A percentile compares a stretch with the other conserved stretches of the same genome.
phyloP scores from a whole-genome alignment of 441 rosid species.

The Pelargonium fulgidum region DNA sequence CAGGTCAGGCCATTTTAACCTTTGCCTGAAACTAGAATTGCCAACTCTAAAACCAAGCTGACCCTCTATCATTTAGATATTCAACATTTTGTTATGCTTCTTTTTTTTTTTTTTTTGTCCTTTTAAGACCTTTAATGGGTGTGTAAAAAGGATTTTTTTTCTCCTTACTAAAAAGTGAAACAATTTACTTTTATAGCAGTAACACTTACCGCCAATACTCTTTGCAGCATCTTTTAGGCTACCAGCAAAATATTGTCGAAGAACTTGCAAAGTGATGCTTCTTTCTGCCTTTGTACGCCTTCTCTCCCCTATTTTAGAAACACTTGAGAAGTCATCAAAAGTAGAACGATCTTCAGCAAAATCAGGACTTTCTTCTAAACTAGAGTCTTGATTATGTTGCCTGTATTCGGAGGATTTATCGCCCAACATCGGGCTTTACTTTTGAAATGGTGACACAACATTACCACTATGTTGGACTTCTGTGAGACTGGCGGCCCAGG shows the following conservation, averaged over 20 bases:
- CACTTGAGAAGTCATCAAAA: conserved; percentile 41
- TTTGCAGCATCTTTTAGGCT: conserved; percentile 90
- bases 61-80: too few relatives aligned
- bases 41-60: too few relatives aligned
- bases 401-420: conserved; percentile 23
- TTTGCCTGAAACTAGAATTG: too few relatives aligned
- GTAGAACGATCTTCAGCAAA: conserved; percentile 32
- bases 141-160: too few relatives aligned
- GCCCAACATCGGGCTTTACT: conserved; percentile 23
- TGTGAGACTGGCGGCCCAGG: conserved; percentile 24
- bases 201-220: conserved; percentile 67
- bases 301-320: conserved; percentile 40
- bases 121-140: too few relatives aligned
- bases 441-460: conserved; percentile 19
- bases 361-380: conserved; percentile 34
- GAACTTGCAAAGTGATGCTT: conserved; percentile 61
- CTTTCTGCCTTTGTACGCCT: conserved; percentile 61
- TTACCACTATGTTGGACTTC: conserved; percentile 29
- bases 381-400: conserved; percentile 29
- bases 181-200: neutral
- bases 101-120: too few relatives aligned
- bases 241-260: conserved; percentile 65
- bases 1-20: too few relatives aligned
- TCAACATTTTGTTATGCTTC: too few relatives aligned
- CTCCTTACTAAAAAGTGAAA: neutral